Evolutionary conservation across 331 rosid genomes (phyloP), one percentile per base, ranked within the genome.

Genomic region (Quercus lobata): DNA sequence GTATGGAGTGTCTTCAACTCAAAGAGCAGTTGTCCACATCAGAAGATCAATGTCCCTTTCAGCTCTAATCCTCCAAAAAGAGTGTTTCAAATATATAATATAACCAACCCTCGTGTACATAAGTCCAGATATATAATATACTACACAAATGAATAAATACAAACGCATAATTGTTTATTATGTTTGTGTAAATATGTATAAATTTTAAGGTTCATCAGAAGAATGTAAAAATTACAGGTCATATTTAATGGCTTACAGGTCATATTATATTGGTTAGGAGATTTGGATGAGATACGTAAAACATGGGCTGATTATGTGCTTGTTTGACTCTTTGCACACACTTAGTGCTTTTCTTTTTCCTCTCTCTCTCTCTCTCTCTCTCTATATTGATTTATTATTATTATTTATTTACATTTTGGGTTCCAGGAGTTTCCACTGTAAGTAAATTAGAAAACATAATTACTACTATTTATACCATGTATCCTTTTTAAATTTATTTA

Each of bases 1-100:
- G 73, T 21, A 5, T 77, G 35, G 82, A 77, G 80, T 77, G 69
- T 70, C 80, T 74, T 78, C 62, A 70, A 81, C 85, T 81, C 87
- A 58, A 80, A 78, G 69, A 60, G 29, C 24, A 16, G 24, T 18
- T 74, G 71, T 63, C 4, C 16, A 24, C 49, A 57, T 37, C 35
- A 14, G 37, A 16, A 69, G 65, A 72, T 69, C 27, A 57, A 46
- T 57, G 85, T 76, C 81, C 52, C 63, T 76, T 14, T 61, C 84
- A 62, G 12, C 78, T 69, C 76, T 81, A 65, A 17, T 34, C 22
- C 18, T 7, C 41, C 70, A 29, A 6, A 27, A 63, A 19, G 7
- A 63, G 21, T 63, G 11, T 16, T 32, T 32, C 24, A 30, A 66
- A 32, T 66, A 30, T 65, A 7, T 37, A 14, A 63, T 6, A 5